Evolutionary conservation across 2,329 filamentous ascomycete species (phyloP), one percentile per base, ranked within the genome.

Genomic region (Colletotrichum scovillei): DNA sequence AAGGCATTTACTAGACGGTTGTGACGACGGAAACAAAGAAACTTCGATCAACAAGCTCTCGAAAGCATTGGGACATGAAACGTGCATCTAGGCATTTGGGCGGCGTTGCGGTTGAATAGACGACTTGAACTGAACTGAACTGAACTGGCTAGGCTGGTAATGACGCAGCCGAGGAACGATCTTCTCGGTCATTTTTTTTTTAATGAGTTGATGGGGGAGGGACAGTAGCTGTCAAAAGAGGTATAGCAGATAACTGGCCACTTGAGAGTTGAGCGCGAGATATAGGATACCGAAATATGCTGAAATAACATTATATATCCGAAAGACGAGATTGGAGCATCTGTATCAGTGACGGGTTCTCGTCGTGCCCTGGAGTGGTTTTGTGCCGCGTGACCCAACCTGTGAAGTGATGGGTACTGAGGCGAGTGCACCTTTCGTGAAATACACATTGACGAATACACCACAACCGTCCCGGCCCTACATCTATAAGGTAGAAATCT

Each of bases 1-100:
- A 96, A 83, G 94, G 94, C 77, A 96, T 96, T 83, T 96, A 96
- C 83, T 96, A 89, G 78, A 75, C 67, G 70, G 73, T n/a, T 46
- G 69, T 56, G 24, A 49, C 46, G 64, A 63, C 16, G 55, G 46
- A 42, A 16, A 42, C 38, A 42, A 42, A 35, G 16, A 9, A 49
- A 49, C 42, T 58, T 64, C 63, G 62, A 53, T 60, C 63, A 68
- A 42, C 52, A 16, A 49, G 55, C 63, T 67, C 63, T 60, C 30
- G 62, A 55, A 58, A 72, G 58, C 72, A 67, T 68, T 63, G 69
- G 52, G 72, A 67, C 38, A 59, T 68, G 63, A 49, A 42, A 42
- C 58, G 63, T 68, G 69, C 69, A 74, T 74, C 69, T 67, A 64
- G 57, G 69, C 72, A 74, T 74, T 69, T 74, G 72, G 72, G 69